These are phyloP conservation scores for Kluyveromyces siamensis DNA, from an alignment of 805 yeast genomes.

Conservation along the genomic window DNA sequence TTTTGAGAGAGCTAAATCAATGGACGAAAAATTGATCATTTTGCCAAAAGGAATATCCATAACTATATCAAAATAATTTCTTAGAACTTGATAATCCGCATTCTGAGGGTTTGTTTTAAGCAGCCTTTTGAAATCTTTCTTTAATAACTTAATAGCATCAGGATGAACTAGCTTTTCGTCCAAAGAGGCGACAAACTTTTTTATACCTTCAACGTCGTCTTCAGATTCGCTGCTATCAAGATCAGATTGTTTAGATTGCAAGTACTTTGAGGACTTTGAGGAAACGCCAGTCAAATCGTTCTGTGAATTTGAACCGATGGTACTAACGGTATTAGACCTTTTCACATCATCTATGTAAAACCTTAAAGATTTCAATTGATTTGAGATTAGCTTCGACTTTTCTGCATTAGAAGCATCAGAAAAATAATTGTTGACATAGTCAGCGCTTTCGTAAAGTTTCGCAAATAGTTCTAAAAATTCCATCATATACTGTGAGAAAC, in stretches of 20 bases:
- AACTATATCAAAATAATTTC: constrained; percentile 56
- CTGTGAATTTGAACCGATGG: not conserved
- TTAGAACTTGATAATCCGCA: constrained; percentile 55
- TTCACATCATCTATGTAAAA: constrained; percentile 40
- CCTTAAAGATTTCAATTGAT: constrained; percentile 44
- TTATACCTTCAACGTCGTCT: constrained; percentile 31
- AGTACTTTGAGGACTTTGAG: not conserved
- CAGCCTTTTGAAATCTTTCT: constrained; percentile 47
- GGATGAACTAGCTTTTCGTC: constrained; percentile 24
- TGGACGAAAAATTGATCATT: constrained; percentile 12
- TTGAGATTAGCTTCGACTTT: constrained; percentile 46
- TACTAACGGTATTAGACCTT: constrained; percentile 9
- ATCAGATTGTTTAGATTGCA: constrained; percentile 16
- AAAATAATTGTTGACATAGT: constrained; percentile 38
- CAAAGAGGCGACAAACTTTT: constrained; percentile 22
- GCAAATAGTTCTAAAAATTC: constrained; percentile 34
- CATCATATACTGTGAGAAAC: constrained; percentile 26
- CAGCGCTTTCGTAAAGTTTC: constrained; percentile 25
- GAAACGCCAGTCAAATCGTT: not conserved
- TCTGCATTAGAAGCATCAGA: constrained; percentile 43
- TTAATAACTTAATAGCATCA: constrained; percentile 35
- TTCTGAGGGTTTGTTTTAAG: constrained; percentile 43
- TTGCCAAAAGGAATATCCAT: constrained; percentile 52
- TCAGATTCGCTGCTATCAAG: constrained; percentile 33
- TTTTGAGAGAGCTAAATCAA: constrained; percentile 46